Evolutionary conservation across 768 basidiomycete genomes (phyloP), one percentile per base, ranked within the genome.

Genomic region (Candolleomyces eurysporus): DNA sequence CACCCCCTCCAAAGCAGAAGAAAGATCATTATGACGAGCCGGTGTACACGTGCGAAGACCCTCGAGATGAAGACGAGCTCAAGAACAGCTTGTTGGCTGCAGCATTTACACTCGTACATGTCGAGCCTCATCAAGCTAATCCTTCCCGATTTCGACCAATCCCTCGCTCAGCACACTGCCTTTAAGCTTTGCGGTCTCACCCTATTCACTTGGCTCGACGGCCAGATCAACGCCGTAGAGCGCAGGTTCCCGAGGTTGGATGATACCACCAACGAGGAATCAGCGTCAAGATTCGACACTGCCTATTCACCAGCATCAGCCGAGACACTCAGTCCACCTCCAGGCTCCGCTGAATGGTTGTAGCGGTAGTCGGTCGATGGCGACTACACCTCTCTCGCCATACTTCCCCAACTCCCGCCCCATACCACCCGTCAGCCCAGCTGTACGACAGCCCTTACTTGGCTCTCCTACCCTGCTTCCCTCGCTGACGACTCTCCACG

Each of bases 131-230:
- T 17, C 7, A 67, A 74, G 17, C 69, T 81, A 19, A 72, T 73
- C 16, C 73, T 82, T 36, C 79, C 80, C 8, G 72, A 75, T 1
- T 82, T 80, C 63, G 78, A 81, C 59, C n/a, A n/a, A n/a, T n/a
- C n/a, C 57, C 69, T 83, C 58, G 72, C 75, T 19, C 74, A 78
- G 53, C 78, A 79, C 61, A 73, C 75, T 4, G 77, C 26, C 26
- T 26, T 81, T 62, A 76, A 78, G 4, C 70, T 83, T 14, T 70
- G 62, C 57, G 74, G 64, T 21, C 65, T 81, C 16, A 79, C 76
- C 5, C 76, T 82, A 50, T 77, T 81, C 51, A 69, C 72, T 26
- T 78, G 79, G 79, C 68, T 81, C 31, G 75, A 78, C n/a, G 78
- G 78, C 36, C 78, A 81, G 62, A 72, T 71, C 42, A 78, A 79